Evolutionary conservation across 768 basidiomycete species (phyloP), one percentile per base, ranked within the genome.

Genomic region (Boletus reticulatus): DNA sequence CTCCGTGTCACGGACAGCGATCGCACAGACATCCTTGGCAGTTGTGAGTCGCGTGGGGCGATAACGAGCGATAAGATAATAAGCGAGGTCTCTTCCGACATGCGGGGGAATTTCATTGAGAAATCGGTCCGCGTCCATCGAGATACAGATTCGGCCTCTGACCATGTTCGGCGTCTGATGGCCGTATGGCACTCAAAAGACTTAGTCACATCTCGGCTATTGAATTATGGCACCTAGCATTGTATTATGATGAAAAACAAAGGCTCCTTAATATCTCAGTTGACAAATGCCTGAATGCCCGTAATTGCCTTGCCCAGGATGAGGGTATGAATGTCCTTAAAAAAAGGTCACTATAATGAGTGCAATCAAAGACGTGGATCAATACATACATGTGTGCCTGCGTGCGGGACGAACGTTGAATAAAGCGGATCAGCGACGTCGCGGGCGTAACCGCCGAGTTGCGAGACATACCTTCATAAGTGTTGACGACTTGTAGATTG

Each of bases 221-320:
- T 29, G 29, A 9, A 29, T 9, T 29, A 29, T 29, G 8, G 8
- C 36, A 37, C 12, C 36, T 37, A 17, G 37, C 20, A 17, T 31
- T 19, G 31, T 41, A 54, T 20, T n/a, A n/a, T 3, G 27, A 45
- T 39, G 20, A 34, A 55, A 55, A 34, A 27, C 4, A 55, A 43
- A 42, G 52, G 17, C 22, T 32, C 39, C 39, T 37, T 20, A n/a
- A 27, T 9, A 32, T 52, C 56, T 61, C 71, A 84, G 66, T 82
- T 86, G 29, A 82, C 80, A 67, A 98, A 98, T 2, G 96, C 96
- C 41, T 84, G 84, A 42, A 94, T 82, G 14, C 85, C 93, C 1
- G 96, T 98, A 66, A 98, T 86, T 2, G 94, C 91, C 67, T 91
- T 95, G 50, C 96, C 96, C 38, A 99, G 76, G 50, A 98, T 92